Base-by-base conservation (phyloP, 345 rosid species). In the Eucalyptus pumila region DNA sequence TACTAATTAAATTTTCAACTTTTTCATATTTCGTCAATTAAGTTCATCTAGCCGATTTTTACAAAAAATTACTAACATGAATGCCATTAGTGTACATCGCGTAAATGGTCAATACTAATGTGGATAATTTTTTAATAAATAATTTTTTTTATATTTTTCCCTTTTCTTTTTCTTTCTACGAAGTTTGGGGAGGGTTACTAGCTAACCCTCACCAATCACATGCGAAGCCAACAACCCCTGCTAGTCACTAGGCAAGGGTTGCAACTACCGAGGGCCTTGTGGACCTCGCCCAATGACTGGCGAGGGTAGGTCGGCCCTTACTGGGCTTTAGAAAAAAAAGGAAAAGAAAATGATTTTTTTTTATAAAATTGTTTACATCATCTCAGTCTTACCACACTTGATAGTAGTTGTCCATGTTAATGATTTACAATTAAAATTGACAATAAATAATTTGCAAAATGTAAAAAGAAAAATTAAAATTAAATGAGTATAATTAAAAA, bases 11-110 rank as follows among this genome's bases (percentile, higher is more conserved):
- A 3, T 60, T 0, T 6, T 60, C 2, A 27, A 1, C 2, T 6
- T 60, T 60, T 27, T 27, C 3, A 60, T 1, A 27, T 27, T 60
- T 12, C 30, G 1, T 13, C 9, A 60, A 60, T 0, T 3, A 7
- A 60, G 14, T 27, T 30, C 7, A 60, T 12, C 0, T 6, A 4
- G 1, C 1, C 2, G 30, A 60, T 27, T 60, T 60, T 60, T 42
- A 42, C 42, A 42, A 42, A 42, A 60, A 60, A 60, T 60, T 27
- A 1, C 0, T 60, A 13, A 60, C 1, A 2, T 27, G 4, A 0
- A 27, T 0, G 0, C 2, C 0, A 1, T 12, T 12, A 6, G 0
- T 12, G 1, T 2, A 60, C 1, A 0, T 60, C n/a, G n/a, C n/a
- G n/a, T 6, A 3, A 11, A 27, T 0, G 8, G 2, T 5, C 2